Evolutionary conservation across 2,329 filamentous ascomycete genomes (phyloP), one percentile per base, ranked within the genome.

Genomic region (Teratosphaeria pseudoeucalypti): DNA sequence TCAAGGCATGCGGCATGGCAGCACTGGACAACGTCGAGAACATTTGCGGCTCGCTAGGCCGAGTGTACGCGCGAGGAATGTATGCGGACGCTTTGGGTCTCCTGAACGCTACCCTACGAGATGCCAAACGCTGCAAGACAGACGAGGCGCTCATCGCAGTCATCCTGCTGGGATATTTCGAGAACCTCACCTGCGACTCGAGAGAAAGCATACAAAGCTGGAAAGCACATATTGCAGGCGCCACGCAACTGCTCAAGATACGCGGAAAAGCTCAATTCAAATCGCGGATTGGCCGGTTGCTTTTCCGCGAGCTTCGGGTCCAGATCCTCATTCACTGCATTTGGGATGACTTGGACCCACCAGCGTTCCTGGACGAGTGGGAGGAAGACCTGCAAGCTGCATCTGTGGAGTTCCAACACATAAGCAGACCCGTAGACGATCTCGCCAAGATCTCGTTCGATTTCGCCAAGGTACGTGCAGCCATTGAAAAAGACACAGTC

Each of bases 161-260:
- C 3, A 61, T 69, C 16, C 66, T 75, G 60, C 67, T 75, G 7
- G 71, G 74, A 52, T 70, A 73, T 29, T 75, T 70, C 60, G 73
- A 75, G 63, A 71, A 69, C 39, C 61, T 72, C n/a, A 66, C 65
- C 11, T 71, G 70, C 61, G 68, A 71, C 55, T 65, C 64, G 27
- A 58, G 62, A 34, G 63, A 68, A 43, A 70, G 67, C 19, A 68
- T 72, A 52, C 60, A 70, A 27, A 71, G 71, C 6, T 75, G 72
- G 73, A 74, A 73, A 66, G 72, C 72, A 34, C 73, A 75, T 59
- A 71, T 74, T 47, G 66, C 65, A 32, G 73, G 72, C 29, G 70
- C 72, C 12, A 67, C 71, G 27, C 68, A 73, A 37, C 63, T 75
- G 10, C 63, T 74, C 26, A 68, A 68, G 56, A 16, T 73, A 19